Base-by-base conservation (phyloP, 2,329 filamentous ascomycete genomes). In the Balansia obtecta region DNA sequence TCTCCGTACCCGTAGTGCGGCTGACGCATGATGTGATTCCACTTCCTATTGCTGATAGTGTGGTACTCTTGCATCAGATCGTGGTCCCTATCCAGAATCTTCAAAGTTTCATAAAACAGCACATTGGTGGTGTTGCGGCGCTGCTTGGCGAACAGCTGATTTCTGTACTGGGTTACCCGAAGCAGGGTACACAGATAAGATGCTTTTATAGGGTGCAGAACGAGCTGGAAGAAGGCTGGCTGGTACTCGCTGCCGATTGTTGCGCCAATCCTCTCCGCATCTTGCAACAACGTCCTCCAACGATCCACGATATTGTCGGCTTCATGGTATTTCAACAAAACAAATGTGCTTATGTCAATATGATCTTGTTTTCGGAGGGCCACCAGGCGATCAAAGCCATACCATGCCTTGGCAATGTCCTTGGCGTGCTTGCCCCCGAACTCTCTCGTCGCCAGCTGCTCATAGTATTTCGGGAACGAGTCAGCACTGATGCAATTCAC, bases 341-440 rank as follows among this genome's bases (percentile, higher is more conserved):
- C 77, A 62, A 76, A 83, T 1, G 72, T 79, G 2, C 66, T 69
- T 0, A 74, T 68, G 20, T 81, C 77, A 1, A 83, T 66, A 33
- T 79, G 70, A 57, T 84, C 80, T 53, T 77, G 80, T 56, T 81
- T 82, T 40, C 80, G 71, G 42, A 79, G 67, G 3, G 73, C 74
- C 10, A 68, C 63, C 13, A 70, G 62, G 9, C 62, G 61, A 33
- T 75, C 74, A 55, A 82, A 80, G 39, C 71, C 71, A 48, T 75
- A 71, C 55, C 80, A 69, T 1, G 79, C 67, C 4, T 67, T 60
- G 0, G 72, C 73, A 34, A 79, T 74, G 1, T 68, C 63, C 1
- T 69, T 60, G 0, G 74, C 70, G 16, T 73, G 61, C 9, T 70
- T 62, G 0, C 62, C 46, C 2, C 70, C 74, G 51, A 82, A 82